A percentile compares a stretch with the other conserved stretches of the same genome.
Conservation (phyloP, 345 rosid genomes). For the Balakata baccata region DNA sequence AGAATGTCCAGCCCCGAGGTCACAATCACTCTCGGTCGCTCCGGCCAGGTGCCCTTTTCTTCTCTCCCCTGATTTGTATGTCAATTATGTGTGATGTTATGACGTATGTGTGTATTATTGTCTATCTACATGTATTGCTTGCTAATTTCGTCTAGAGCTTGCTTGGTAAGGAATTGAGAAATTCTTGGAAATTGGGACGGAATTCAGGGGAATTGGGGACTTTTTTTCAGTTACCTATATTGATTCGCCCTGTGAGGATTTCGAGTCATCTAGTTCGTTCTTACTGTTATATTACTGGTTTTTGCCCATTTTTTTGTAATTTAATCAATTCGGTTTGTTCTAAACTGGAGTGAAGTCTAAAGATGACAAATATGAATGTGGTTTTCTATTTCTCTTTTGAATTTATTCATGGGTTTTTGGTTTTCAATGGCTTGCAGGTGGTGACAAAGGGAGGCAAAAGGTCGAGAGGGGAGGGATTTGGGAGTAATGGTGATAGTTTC, state of each 20-base stretch:
- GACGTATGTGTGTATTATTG: not conserved
- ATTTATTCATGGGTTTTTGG: not conserved
- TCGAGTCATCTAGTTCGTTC: not conserved
- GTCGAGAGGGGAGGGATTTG: constrained; percentile 22
- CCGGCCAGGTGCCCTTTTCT: constrained; percentile 33
- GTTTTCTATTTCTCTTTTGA: not conserved
- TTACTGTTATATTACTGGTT: not conserved
- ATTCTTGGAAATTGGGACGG: not conserved
- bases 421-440: constrained; percentile 20
- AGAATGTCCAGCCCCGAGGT: constrained; percentile 32
- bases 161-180: not conserved
- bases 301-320: not conserved
- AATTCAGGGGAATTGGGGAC: not conserved
- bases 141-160: not conserved
- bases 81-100: not conserved
- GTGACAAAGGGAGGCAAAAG: constrained; percentile 34
- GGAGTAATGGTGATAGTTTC: constrained; percentile 15
- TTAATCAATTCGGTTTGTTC: not conserved
- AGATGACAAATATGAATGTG: not conserved
- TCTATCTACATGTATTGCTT: not conserved
- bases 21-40: constrained; percentile 42
- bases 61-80: not conserved
- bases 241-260: not conserved
- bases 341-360: not conserved
- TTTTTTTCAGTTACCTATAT: constrained; percentile 1